Base-by-base conservation (phyloP, 2,329 filamentous ascomycete genomes). In the Penicillium sp. region DNA sequence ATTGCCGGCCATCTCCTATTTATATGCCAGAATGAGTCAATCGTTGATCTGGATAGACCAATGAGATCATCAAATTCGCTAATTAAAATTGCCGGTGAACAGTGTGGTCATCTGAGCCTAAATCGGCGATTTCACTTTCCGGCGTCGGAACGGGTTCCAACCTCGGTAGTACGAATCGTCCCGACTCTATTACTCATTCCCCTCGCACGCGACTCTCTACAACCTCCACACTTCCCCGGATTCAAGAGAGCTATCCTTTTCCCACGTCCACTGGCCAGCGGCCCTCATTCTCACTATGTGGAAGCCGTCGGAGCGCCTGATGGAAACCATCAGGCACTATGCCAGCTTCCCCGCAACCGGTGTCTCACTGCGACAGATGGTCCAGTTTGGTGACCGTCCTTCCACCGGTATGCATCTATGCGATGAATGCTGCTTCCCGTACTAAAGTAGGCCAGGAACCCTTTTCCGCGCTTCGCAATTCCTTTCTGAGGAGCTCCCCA, bases 391-490 rank as follows among this genome's bases (percentile, higher is more conserved):
- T 72, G 92, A 96, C 80, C 90, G 87, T 75, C 93, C 93, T 52
- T 97, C 93, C 16, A 90, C 88, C 68, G 91, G 91, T 95, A 81
- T 70, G 84, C 64, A 5, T n/a, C 33, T n/a, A 19, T 10, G 10
- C 16, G 8, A n/a, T 21, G 9, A 35, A 14, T n/a, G 33, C 22
- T 8, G 11, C 48, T 19, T 39, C 29, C 19, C 39, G n/a, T 22
- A 16, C 57, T 56, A 53, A 43, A 46, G 31, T 48, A 3, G 9
- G 49, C 54, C 68, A 95, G 93, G 93, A 65, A 99, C 95, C 52
- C 83, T 99, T 55, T 99, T 98, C 80, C 90, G 93, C 73, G 95
- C 95, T 52, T 98, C 95, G 26, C 95, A 98, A 80, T 99, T 99
- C 78, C 87, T 99, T 57, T 95, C 93, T 69, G 95, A 99, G 81